Evolutionary conservation across 345 rosid species (phyloP), one percentile per base, ranked within the genome.

Genomic region (Rhodamnia rubescens): DNA sequence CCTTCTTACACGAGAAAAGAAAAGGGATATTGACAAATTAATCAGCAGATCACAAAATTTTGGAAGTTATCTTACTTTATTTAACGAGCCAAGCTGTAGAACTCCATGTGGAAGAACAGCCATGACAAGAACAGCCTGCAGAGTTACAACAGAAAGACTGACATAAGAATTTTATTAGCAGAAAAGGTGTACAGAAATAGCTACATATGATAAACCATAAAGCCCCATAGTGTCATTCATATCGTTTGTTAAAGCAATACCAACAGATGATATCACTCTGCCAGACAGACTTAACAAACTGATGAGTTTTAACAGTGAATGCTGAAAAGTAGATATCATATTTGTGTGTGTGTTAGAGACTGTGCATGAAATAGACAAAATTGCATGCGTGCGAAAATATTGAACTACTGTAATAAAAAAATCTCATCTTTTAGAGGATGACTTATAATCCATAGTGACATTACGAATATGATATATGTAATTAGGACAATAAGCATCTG

Each of bases 61-160:
- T 26, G 82, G 83, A 89, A 86, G 53, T 86, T 54, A 42, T 85
- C 98, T 92, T 93, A 96, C 99, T 87, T 93, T 90, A 86, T 84
- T 87, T 82, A 92, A 89, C 81, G 98, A 95, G 86, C 98, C 99
- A 87, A 96, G 95, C 90, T 96, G 99, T 82, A 95, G 91, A 87
- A 96, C 98, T 89, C 98, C 99, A 90, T 89, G 90, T 16, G 97
- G 93, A 89, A 91, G 92, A 87, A 93, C 95, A 88, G 98, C 93
- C 55, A 94, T 91, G 74, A 94, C 93, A 85, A 90, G 92, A 88
- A 94, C 90, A 85, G 98, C 94, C 99, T 95, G 91, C 86, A 85
- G 53, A 85, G 69, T 69, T 69, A 36, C 47, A 69, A 69, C 12
- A 7, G 24, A 69, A 8, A 69, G 78, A 69, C 78, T 36, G 78